Base-by-base conservation (phyloP, 495 filamentous ascomycete species). In the Talaromyces wortmannii region DNA sequence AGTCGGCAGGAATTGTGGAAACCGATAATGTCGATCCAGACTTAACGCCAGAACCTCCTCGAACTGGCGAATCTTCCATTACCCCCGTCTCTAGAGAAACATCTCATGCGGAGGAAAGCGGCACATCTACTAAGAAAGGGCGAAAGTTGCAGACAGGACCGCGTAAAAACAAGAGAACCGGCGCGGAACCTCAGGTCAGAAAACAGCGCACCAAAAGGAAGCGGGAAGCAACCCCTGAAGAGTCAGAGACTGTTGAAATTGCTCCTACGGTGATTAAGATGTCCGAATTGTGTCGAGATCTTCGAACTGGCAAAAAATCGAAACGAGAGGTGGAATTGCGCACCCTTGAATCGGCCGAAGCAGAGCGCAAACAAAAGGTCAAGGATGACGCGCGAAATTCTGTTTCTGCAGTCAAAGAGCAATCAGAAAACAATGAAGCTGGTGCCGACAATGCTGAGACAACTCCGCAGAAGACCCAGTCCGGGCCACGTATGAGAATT, bases 251-350 rank as follows among this genome's bases (percentile, higher is more conserved):
- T 7, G 75, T 84, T 32, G 77, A 85, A 48, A 88, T 97, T 44
- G 81, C 87, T 56, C 78, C 83, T 6, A 77, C 76, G 5, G 78
- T 80, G 1, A 77, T 90, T 33, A 92, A 83, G 54, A 96, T 98
- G 89, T 82, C 78, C 11, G 90, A 95, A 42, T 69, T 98, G 5
- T 88, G 84, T 61, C 86, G 80, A 57, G 89, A 95, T 62, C 66
- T 86, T 29, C 78, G 81, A 23, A 88, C 86, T 7, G 94, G 94
- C 43, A 89, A 84, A 67, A 89, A 83, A 55, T 97, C 91, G 16
- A 87, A 86, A 55, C 83, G 87, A 7, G 83, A 85, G 62, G 72
- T 67, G 23, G 76, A 79, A 59, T 67, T 87, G 55, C 78, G 72
- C 13, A 70, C 76, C 50, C 70, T 84, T 51, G 80, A 86, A 56